These are phyloP conservation scores for Gastrodia elata DNA, from an alignment of 106 monocot species.

Conservation along the genomic window DNA sequence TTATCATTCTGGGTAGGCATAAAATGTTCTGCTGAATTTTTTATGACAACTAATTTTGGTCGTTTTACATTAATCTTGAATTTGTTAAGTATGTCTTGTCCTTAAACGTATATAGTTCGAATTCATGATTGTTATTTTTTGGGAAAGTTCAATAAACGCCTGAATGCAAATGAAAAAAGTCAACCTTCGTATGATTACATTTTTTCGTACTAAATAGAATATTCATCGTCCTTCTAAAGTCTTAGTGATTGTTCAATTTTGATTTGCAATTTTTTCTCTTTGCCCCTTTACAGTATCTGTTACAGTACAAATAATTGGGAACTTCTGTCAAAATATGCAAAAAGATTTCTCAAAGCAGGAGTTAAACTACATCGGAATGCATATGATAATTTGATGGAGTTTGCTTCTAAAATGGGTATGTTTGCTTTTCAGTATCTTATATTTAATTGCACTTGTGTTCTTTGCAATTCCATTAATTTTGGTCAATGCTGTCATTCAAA, in stretches of 20 bases:
- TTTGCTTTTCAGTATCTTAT: background rate
- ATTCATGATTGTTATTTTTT: background rate
- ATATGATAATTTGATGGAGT: conserved; percentile 94
- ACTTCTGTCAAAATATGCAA: conserved; percentile 61
- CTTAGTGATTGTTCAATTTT: background rate
- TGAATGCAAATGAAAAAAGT: background rate
- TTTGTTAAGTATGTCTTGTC: background rate
- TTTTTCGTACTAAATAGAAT: background rate
- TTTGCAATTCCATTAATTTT: background rate
- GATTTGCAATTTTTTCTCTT: conserved; percentile 5
- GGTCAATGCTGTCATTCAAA: background rate
- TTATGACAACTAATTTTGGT: background rate
- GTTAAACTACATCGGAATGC: conserved; percentile 68
- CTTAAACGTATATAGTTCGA: background rate
- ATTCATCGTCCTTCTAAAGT: background rate
- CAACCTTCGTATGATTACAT: background rate
- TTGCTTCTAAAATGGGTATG: conserved; percentile 82
- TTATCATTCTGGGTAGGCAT: background rate
- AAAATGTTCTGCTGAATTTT: background rate
- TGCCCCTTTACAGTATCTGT: conserved; percentile 51
- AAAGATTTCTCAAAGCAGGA: conserved; percentile 61
- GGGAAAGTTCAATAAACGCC: background rate
- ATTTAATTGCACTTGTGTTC: background rate
- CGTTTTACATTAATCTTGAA: background rate
- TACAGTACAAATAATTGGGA: conserved; percentile 58